These are phyloP conservation scores for Sarcomyxa edulis DNA, from an alignment of 768 basidiomycete genomes.

Conservation along the genomic window DNA sequence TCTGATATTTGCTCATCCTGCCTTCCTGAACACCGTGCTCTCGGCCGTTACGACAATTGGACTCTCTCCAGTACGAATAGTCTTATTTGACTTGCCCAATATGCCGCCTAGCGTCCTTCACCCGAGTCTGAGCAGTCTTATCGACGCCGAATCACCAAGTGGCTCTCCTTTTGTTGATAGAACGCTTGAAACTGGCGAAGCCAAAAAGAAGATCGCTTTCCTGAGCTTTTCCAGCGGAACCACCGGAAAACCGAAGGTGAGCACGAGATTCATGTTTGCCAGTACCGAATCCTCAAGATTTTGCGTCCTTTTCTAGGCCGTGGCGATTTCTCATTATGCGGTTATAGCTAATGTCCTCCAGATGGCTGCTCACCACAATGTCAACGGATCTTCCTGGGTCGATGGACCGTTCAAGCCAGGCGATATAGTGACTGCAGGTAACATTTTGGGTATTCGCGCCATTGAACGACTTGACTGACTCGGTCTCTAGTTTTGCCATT, in stretches of 20 bases:
- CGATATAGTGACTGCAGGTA: slow-evolving; percentile 57
- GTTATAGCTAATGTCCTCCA: slow-evolving; percentile 64
- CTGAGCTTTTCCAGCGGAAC: slow-evolving; percentile 74
- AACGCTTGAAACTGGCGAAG: slow-evolving; percentile 50
- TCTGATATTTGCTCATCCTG: slow-evolving; percentile 44
- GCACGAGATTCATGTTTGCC: neutral
- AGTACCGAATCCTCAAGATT: neutral
- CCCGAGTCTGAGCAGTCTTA: slow-evolving; percentile 39
- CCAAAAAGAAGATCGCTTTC: slow-evolving; percentile 57
- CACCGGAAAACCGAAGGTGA: slow-evolving; percentile 42
- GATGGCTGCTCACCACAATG: slow-evolving; percentile 43
- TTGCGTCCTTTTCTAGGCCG: slow-evolving; percentile 37
- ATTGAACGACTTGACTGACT: no score
- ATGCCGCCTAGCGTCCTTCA: slow-evolving; percentile 6
- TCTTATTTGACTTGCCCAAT: slow-evolving; percentile 25
- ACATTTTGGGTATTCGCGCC: no score
- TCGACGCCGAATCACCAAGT: slow-evolving; percentile 33
- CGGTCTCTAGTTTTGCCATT: slow-evolving; percentile 53
- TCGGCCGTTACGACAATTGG: slow-evolving; percentile 36
- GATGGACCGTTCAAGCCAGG: slow-evolving; percentile 52
- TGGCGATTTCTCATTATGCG: slow-evolving; percentile 59
- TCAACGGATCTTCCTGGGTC: slow-evolving; percentile 34
- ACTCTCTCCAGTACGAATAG: slow-evolving; percentile 36
- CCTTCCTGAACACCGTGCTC: slow-evolving; percentile 34
- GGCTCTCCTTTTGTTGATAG: slow-evolving; percentile 38